Evolutionary conservation across 768 basidiomycete genomes (phyloP), one percentile per base, ranked within the genome.

Genomic region (Tricholoma furcatifolium): DNA sequence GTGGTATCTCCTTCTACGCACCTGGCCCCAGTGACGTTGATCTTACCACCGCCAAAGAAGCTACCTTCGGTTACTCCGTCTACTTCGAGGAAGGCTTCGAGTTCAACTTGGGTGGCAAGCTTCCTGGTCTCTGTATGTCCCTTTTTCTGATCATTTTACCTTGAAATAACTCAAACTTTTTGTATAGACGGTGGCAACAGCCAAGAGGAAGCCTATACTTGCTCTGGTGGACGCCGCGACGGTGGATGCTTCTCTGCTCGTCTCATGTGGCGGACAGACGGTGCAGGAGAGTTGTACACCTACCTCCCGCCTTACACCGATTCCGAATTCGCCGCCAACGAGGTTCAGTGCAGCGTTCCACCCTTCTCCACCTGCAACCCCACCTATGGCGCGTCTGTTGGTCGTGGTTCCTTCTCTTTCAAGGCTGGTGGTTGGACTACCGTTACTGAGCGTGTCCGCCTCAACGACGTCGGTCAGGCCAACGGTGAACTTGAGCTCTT

Each of bases 401-500:
- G 84, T 8, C 82, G 88, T 51, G 88, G 88, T 6, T 57, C 83
- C 1, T 91, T 84, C 79, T 64, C 58, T 6, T 91, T 87, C 69
- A 65, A 75, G 36, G 70, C 81, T 4, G 88, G 88, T 39, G 65
- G 65, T 52, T 88, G 90, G 83, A 85, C 79, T 18, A 81, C 80
- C n/a, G 75, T 92, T 57, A 70, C 76, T 24, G 77, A 90, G 70
- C 81, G 89, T 56, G 79, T 92, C 47, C 76, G 76, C 66, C 79
- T 93, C 61, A 94, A 94, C 67, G 83, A 86, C 53, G 77, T 75
- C 35, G 86, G 85, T 12, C 59, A 79, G 65, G 74, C 78, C 12
- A 87, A 94, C 62, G 91, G 91, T 57, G 83, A 88, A 69, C 65
- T 89, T 41, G 73, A 88, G 65, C 69, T 91, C 20, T 87, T 80